A percentile compares a stretch with the other conserved stretches of the same genome.
phyloP scores from a whole-genome alignment of 805 yeast genomes.

The Nakazawaea sp. region DNA sequence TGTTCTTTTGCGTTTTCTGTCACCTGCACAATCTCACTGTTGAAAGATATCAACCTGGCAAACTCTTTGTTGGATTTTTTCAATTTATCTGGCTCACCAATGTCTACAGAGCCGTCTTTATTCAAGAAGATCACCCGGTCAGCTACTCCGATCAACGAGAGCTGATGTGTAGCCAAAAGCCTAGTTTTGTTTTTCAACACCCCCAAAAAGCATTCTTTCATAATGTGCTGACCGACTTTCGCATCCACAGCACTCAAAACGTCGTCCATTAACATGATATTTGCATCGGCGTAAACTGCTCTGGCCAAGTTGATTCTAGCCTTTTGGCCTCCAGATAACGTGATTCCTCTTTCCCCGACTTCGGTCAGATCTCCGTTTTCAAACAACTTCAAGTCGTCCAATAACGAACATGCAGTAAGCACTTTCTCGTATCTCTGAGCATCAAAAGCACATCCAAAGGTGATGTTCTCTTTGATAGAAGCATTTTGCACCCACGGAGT shows the following conservation, averaged over 20 bases:
- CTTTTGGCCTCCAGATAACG: conserved; percentile 84
- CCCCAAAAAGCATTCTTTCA: conserved; percentile 61
- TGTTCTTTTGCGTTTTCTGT: conserved; percentile 19
- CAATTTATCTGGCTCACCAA: conserved; percentile 57
- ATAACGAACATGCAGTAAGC: conserved; percentile 58
- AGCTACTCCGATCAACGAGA: conserved; percentile 61
- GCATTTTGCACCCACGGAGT: conserved; percentile 83
- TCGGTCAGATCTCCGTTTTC: conserved; percentile 76
- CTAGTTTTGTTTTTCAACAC: conserved; percentile 52
- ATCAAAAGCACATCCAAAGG: conserved; percentile 56
- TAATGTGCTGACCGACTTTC: conserved; percentile 75
- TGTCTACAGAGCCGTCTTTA: conserved; percentile 51
- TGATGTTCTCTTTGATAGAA: conserved; percentile 67
- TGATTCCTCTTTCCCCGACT: conserved; percentile 83
- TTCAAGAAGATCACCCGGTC: conserved; percentile 61
- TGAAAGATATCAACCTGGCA: conserved; percentile 41
- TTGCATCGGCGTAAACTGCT: conserved; percentile 65
- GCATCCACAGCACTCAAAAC: conserved; percentile 84
- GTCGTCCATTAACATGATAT: conserved; percentile 68
- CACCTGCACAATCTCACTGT: conserved; percentile 23
- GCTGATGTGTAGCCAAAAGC: conserved; percentile 76
- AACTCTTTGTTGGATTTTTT: conserved; percentile 37
- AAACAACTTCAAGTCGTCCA: conserved; percentile 56
- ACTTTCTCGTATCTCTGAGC: conserved; percentile 43
- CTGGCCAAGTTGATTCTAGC: conserved; percentile 77